Base-by-base conservation (phyloP, 495 filamentous ascomycete species). In the Daldinia decipiens region DNA sequence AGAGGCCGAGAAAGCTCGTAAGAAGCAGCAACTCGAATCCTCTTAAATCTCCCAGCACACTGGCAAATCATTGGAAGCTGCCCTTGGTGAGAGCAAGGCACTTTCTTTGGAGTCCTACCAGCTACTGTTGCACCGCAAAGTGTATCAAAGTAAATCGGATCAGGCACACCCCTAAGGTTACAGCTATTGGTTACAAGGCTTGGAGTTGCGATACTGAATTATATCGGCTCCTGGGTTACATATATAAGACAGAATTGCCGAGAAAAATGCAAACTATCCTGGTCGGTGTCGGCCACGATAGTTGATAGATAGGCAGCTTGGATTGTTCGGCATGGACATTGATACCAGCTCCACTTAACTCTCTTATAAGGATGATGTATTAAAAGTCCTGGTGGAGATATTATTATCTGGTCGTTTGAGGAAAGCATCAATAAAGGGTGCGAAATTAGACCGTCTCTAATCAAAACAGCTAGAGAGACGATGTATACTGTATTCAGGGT, bases 1-100 rank as follows among this genome's bases (percentile, higher is more conserved):
- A 17, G 71, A 69, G 24, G 67, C 71, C 62, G 66, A 70, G 62
- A 70, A 73, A 60, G 67, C 61, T 40, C 70, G 60, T 17, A 65
- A 67, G 43, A 71, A 68, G 59, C 60, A 72, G 24, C 26, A 72
- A 51, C 60, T 72, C 43, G 56, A 61, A n/a, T 24, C 70, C 29
- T 24, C 58, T 43, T n/a, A 12, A 50, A 50, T 57, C 59, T 62
- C n/a, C 24, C 34, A 71, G 51, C 59, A 21, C 36, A 59, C 17
- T 19, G 43, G 5, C 13, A 67, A 53, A 54, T 54, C 29, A 52
- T 52, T 55, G 24, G 36, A 40, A 52, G 53, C 21, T 8, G 4
- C 52, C 13, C 39, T 24, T 60, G 29, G 54, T 43, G 31, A 11
- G 24, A n/a, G 15, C 8, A 50, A 40, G 63, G 17, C 47, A 21